phyloP scores from a whole-genome alignment of 116 monocot species.

The Iris pallida region DNA sequence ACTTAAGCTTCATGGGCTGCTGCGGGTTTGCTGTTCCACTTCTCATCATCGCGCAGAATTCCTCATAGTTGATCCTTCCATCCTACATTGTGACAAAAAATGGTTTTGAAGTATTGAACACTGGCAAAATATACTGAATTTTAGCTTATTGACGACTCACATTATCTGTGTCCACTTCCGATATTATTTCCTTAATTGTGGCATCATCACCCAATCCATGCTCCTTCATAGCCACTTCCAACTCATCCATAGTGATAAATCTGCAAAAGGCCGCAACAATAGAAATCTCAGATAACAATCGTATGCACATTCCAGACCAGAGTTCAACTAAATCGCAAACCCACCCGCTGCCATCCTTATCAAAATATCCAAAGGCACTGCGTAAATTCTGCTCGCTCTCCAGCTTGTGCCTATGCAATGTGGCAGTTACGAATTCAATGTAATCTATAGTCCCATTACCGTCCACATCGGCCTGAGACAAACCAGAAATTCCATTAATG shows the following conservation, averaged over 20 bases:
- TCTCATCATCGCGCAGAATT: slow-evolving; percentile 75
- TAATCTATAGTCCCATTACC: slow-evolving; percentile 76
- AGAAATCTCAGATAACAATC: not conserved
- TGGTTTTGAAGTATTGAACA: not conserved
- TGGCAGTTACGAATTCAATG: slow-evolving; percentile 73
- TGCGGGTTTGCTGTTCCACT: slow-evolving; percentile 19
- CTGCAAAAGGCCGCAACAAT: slow-evolving; percentile 17
- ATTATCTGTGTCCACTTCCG: slow-evolving; percentile 79
- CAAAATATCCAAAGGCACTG: slow-evolving; percentile 70
- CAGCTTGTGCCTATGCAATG: slow-evolving; percentile 68
- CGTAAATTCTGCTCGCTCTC: slow-evolving; percentile 74
- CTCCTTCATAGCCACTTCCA: slow-evolving; percentile 57
- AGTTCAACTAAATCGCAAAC: not conserved
- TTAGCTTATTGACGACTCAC: slow-evolving; percentile 26
- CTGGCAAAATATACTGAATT: not conserved
- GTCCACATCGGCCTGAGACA: slow-evolving; percentile 69
- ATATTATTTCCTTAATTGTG: slow-evolving; percentile 74
- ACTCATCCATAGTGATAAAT: slow-evolving; percentile 74
- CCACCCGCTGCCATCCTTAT: slow-evolving; percentile 72
- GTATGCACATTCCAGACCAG: not conserved
- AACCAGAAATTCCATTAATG: not conserved
- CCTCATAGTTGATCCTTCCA: slow-evolving; percentile 75
- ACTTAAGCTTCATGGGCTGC: slow-evolving; percentile 21
- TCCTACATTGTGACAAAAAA: slow-evolving; percentile 32
- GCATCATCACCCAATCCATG: slow-evolving; percentile 67